Conservation (phyloP, 768 basidiomycete genomes). For the Lentinula boryana region DNA sequence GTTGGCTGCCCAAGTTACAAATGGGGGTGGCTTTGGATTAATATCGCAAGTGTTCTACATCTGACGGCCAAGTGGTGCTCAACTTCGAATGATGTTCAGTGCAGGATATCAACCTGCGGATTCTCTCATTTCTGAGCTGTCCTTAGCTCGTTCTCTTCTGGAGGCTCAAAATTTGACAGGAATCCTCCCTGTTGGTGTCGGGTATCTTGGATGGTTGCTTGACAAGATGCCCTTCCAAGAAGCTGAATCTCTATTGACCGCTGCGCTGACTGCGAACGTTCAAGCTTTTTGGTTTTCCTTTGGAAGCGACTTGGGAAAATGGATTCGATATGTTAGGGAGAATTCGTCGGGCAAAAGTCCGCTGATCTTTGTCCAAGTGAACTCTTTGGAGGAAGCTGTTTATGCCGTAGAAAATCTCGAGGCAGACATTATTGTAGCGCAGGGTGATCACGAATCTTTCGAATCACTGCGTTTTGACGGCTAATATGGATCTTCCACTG, state of each 20-base stretch:
- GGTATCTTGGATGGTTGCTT: constrained; percentile 68
- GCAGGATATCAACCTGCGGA: constrained; percentile 44
- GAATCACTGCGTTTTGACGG: background rate
- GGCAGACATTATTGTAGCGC: constrained; percentile 69
- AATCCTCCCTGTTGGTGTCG: constrained; percentile 61
- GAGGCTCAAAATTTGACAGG: constrained; percentile 19
- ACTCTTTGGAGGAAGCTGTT: constrained; percentile 52
- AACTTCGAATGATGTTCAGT: background rate
- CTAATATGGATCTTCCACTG: background rate
- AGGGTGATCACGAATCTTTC: constrained; percentile 41
- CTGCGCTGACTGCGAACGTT: constrained; percentile 49
- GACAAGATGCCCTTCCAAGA: constrained; percentile 38
- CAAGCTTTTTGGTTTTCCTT: constrained; percentile 74
- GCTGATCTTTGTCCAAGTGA: constrained; percentile 60
- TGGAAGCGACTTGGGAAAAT: constrained; percentile 48
- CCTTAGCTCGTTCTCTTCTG: constrained; percentile 42
- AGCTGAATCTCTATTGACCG: constrained; percentile 36
- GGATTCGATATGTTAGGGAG: constrained; percentile 58
- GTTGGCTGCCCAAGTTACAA: constrained; percentile 54
- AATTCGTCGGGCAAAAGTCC: constrained; percentile 43
- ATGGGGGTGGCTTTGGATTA: constrained; percentile 75
- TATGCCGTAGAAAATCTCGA: constrained; percentile 61
- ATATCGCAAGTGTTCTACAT: constrained; percentile 24
- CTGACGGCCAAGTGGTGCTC: background rate
- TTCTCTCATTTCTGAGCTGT: constrained; percentile 43